These are phyloP conservation scores for apple (Malus domestica) DNA, from an alignment of 306 rosid genomes.

Conservation along the genomic window ASM211411v1 NC_041797.1:10386001-10386500, in stretches of 20 bases:
- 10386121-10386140: background rate
- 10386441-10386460: background rate
- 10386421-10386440: slow-evolving; percentile 52
- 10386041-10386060: slow-evolving; percentile 85
- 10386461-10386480: background rate
- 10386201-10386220: background rate
- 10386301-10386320: slow-evolving; percentile 12
- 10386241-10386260: background rate
- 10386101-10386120: background rate
- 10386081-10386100: background rate
- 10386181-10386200: background rate
- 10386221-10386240: background rate
- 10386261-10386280: background rate
- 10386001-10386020: slow-evolving; percentile 81
- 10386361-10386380: slow-evolving; percentile 76
- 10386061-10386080: slow-evolving; percentile 3
- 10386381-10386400: slow-evolving; percentile 62
- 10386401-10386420: slow-evolving; percentile 70
- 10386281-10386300: background rate
- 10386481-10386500: background rate
- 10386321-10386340: slow-evolving; percentile 52
- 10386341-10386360: slow-evolving; percentile 76
- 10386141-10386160: background rate
- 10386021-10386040: slow-evolving; percentile 90
- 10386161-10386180: background rate